A percentile compares a stretch with the other conserved stretches of the same genome.
These are phyloP conservation scores for Mallotus nudiflorus DNA, from an alignment of 345 rosid genomes.

Conservation along the genomic window DNA sequence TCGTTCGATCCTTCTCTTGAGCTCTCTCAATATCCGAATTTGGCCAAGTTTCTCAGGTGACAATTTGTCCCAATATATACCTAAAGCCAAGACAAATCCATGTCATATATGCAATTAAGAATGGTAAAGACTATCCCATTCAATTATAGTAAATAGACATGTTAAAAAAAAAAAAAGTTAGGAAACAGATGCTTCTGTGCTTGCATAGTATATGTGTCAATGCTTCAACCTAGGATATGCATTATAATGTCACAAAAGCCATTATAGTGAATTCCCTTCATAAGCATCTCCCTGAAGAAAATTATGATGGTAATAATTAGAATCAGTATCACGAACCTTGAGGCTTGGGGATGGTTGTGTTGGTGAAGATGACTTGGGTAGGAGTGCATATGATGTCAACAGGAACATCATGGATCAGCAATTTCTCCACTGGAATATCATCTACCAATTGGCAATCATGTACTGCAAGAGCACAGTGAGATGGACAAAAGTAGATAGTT, in stretches of 20 bases:
- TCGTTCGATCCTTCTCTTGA: slow-evolving; percentile 57
- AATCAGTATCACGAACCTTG: slow-evolving; percentile 48
- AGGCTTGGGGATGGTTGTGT: slow-evolving; percentile 70
- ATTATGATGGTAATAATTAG: not conserved
- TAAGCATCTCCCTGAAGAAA: not conserved
- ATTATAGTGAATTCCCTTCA: not conserved
- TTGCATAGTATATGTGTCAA: too few relatives aligned
- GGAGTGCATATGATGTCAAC: slow-evolving; percentile 92
- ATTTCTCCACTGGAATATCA: slow-evolving; percentile 76
- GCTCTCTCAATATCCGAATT: slow-evolving; percentile 74
- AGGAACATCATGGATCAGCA: slow-evolving; percentile 84
- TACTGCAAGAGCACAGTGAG: slow-evolving; percentile 43
- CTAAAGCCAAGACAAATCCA: slow-evolving; percentile 27
- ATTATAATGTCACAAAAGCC: too few relatives aligned
- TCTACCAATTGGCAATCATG: slow-evolving; percentile 85
- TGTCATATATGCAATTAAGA: not conserved
- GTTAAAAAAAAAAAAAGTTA: not conserved
- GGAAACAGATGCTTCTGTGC: not conserved
- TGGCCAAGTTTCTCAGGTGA: slow-evolving; percentile 82
- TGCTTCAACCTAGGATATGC: too few relatives aligned
- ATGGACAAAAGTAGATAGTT: not conserved
- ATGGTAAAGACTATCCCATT: not conserved
- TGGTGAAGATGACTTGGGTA: slow-evolving; percentile 68
- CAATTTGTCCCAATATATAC: slow-evolving; percentile 81
- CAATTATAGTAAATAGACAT: not conserved